Conservation (phyloP, 2,329 filamentous ascomycete species). For the Claviceps maximensis region DNA sequence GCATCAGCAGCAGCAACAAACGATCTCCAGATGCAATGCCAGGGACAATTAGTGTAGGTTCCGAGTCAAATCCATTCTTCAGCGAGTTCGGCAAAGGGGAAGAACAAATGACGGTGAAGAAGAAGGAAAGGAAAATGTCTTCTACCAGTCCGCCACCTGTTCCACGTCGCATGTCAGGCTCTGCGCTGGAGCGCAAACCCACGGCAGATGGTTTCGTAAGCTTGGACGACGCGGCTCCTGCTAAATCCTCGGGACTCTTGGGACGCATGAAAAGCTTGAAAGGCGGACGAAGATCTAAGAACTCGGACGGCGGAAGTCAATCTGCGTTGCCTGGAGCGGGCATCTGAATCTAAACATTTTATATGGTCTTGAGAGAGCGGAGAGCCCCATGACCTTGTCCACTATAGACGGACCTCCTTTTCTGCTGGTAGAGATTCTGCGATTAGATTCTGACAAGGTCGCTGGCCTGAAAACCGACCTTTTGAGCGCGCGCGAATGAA, state of each 20-base stretch:
- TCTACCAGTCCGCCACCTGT: slow-evolving; percentile 47
- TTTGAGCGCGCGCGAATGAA: neutral
- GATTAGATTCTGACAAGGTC: neutral
- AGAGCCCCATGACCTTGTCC: neutral
- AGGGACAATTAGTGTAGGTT: slow-evolving; percentile 19
- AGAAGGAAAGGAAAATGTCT: slow-evolving; percentile 24
- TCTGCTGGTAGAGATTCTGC: neutral
- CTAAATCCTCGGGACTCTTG: slow-evolving; percentile 50
- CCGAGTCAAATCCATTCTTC: slow-evolving; percentile 63
- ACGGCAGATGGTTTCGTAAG: slow-evolving; percentile 42
- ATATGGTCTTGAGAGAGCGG: slow-evolving; percentile 9
- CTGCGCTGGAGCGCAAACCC: slow-evolving; percentile 47
- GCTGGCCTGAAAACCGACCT: neutral
- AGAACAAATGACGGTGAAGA: slow-evolving; percentile 35
- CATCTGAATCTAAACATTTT: slow-evolving; percentile 19
- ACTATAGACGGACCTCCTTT: neutral
- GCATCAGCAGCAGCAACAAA: slow-evolving; percentile 23
- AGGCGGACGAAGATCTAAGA: slow-evolving; percentile 39
- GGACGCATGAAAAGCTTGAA: slow-evolving; percentile 74
- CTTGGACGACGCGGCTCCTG: slow-evolving; percentile 27
- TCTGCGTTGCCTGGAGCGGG: slow-evolving; percentile 23
- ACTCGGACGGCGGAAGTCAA: slow-evolving; percentile 14
- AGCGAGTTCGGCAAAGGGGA: slow-evolving; percentile 54
- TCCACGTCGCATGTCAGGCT: slow-evolving; percentile 23
- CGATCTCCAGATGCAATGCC: slow-evolving; percentile 26